phyloP scores from a whole-genome alignment of 148 eudicot genomes.

The Oxyria digyna region DNA sequence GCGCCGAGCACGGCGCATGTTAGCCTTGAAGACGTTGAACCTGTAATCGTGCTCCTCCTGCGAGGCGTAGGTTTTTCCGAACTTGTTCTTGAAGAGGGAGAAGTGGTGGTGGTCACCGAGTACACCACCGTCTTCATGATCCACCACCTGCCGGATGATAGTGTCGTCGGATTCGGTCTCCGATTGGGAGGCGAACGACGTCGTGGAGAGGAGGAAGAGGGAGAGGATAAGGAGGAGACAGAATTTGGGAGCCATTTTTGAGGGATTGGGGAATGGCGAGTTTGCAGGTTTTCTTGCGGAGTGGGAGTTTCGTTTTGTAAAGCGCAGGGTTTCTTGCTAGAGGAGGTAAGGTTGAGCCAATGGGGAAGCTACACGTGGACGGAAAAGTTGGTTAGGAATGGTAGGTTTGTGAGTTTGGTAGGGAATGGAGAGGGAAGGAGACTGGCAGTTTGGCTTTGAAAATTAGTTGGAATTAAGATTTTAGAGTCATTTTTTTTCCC shows the following conservation, averaged over 20 bases:
- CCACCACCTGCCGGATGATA: slow-evolving; percentile 34
- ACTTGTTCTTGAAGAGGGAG: slow-evolving; percentile 38
- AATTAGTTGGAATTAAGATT: not conserved
- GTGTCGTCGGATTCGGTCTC: slow-evolving; percentile 15
- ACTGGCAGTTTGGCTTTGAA: not conserved
- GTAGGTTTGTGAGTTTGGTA: not conserved
- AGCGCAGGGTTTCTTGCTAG: not conserved
- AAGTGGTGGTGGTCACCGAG: slow-evolving; percentile 37
- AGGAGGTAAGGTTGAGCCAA: not conserved
- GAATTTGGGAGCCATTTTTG: slow-evolving; percentile 18
- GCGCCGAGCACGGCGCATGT: slow-evolving; percentile 37
- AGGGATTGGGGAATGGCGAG: not conserved
- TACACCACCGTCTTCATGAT: slow-evolving; percentile 4
- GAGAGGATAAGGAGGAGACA: slow-evolving; percentile 28
- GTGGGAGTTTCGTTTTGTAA: slow-evolving; percentile 1
- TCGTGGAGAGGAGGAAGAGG: slow-evolving; percentile 16
- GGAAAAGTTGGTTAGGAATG: not conserved
- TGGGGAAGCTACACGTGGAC: not conserved
- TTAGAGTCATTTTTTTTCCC: too few relatives aligned
- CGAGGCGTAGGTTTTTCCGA: slow-evolving; percentile 31
- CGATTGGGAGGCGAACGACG: slow-evolving; percentile 6
- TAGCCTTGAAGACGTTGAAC: slow-evolving; percentile 40
- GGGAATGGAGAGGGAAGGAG: not conserved
- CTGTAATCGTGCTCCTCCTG: slow-evolving; percentile 52
- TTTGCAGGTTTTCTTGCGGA: not conserved